Evolutionary conservation across 2,329 filamentous ascomycete genomes (phyloP).

Genomic region (Grosmannia serpens): DNA sequence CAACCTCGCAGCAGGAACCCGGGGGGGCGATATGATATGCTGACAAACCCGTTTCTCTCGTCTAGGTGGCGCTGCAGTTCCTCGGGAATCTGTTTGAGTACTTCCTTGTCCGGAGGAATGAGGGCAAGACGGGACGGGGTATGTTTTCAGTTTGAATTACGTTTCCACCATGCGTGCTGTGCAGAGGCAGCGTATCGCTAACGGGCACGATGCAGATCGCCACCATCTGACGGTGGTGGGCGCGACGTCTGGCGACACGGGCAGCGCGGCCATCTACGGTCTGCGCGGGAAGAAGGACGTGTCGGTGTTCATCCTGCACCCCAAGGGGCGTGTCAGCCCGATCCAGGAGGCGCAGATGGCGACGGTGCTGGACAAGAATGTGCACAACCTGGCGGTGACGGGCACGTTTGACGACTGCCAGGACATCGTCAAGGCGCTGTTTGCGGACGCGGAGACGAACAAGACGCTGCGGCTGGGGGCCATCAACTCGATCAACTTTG

Average conservation of each 20-base stretch:
- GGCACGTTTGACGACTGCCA: slow-evolving; percentile 97
- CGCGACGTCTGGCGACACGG: slow-evolving; percentile 80
- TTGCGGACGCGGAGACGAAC: slow-evolving; percentile 78
- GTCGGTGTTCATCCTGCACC: slow-evolving; percentile 88
- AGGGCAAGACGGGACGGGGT: slow-evolving; percentile 50
- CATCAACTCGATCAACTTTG: slow-evolving; percentile 96
- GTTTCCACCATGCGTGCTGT: not conserved
- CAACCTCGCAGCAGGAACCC: too few species aligned
- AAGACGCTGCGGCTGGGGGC: slow-evolving; percentile 72
- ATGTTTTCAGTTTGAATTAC: slow-evolving; percentile 4
- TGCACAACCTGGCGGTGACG: slow-evolving; percentile 81
- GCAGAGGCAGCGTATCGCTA: not conserved
- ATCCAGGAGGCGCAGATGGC: slow-evolving; percentile 98
- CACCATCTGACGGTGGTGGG: slow-evolving; percentile 81
- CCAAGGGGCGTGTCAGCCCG: slow-evolving; percentile 79
- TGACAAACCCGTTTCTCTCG: not conserved
- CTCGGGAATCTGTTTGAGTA: slow-evolving; percentile 94
- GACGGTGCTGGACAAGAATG: slow-evolving; percentile 78
- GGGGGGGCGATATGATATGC: not conserved
- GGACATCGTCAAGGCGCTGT: slow-evolving; percentile 90
- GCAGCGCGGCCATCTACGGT: slow-evolving; percentile 92
- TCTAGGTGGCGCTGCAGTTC: slow-evolving; percentile 61
- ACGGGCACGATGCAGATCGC: slow-evolving; percentile 33
- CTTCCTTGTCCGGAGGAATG: slow-evolving; percentile 64
- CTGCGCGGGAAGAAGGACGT: slow-evolving; percentile 93